Conservation (phyloP, 2,329 filamentous ascomycete genomes). For the Colletotrichum limetticola region DNA sequence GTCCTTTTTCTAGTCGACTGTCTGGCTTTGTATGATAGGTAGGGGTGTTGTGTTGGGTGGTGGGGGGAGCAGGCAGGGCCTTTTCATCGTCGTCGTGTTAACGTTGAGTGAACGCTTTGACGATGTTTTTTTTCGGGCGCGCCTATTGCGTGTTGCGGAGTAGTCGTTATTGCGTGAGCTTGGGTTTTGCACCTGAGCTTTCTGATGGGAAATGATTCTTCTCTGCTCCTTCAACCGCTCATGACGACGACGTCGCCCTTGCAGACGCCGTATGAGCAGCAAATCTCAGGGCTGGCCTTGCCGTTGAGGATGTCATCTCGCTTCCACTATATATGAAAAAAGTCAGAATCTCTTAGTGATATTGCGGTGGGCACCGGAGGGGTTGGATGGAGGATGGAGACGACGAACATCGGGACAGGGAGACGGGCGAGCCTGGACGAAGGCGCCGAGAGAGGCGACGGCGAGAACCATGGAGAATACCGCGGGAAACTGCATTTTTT, state of each 20-base stretch:
- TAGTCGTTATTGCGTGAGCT: not conserved
- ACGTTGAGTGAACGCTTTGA: not conserved
- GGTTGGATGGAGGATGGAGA: not conserved
- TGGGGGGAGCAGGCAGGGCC: too few species aligned
- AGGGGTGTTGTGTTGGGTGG: not conserved
- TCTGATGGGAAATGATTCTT: not conserved
- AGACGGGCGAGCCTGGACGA: slow-evolving; percentile 47
- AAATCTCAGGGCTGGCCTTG: slow-evolving; percentile 57
- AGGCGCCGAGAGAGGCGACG: slow-evolving; percentile 39
- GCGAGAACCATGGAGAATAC: slow-evolving; percentile 39
- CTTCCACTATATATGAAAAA: slow-evolving; percentile 40
- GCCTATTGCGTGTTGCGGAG: not conserved
- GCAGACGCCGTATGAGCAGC: slow-evolving; percentile 65
- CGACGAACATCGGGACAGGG: slow-evolving; percentile 51
- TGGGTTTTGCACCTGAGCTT: not conserved
- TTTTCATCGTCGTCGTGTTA: not conserved
- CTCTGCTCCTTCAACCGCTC: slow-evolving; percentile 46
- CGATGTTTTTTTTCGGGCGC: not conserved
- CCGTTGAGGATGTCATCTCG: slow-evolving; percentile 59
- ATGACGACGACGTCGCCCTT: slow-evolving; percentile 60
- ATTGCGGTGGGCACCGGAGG: not conserved
- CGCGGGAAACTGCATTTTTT: slow-evolving; percentile 41
- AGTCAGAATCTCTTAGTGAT: slow-evolving; percentile 26
- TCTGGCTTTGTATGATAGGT: not conserved
- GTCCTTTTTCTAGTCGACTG: not conserved